Base-by-base conservation (phyloP, 2,329 filamentous ascomycete species). In the Dactylellina leptospora region DNA sequence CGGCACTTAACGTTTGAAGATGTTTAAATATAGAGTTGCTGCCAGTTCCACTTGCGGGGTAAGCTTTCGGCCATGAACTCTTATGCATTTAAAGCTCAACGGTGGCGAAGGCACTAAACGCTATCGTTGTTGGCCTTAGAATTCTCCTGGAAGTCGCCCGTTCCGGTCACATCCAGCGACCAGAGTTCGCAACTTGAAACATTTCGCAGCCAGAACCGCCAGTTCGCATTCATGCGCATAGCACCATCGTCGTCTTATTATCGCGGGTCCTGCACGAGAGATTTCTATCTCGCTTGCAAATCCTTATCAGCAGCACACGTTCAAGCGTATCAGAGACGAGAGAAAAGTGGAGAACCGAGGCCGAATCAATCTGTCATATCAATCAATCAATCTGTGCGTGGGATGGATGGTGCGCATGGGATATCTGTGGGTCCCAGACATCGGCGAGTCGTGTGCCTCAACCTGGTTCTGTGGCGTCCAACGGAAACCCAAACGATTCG, bases 381-480 rank as follows among this genome's bases (percentile, higher is more conserved):
- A 63, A 51, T 27, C 4, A 13, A 20, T 9, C 44, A 4, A 4
- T n/a, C 3, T 51, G 5, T 18, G 23, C 47, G 47, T 51, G 47
- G 25, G 47, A 33, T 33, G 45, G 10, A 6, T 4, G 38, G 9
- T n/a, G 8, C 8, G 25, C 55, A 48, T 38, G n/a, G n/a, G n/a
- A n/a, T n/a, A n/a, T n/a, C n/a, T 36, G 60, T 56, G 60, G 61
- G 51, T 64, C 61, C 23, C 27, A 53, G 36, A 28, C 47, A 56
- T 64, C 60, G 60, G 50, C 60, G 60, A 64, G 60, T 64, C 60
- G 60, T 55, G 50, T 64, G 60, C 60, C 60, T 50, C 58, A 44
- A 55, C 60, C 60, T 64, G 50, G 60, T 64, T 48, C 40, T 56
- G 60, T 64, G 60, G 60, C 60, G 60, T 56, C 60, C 60, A 48